These are phyloP conservation scores for Iris pallida DNA, from an alignment of 116 monocot genomes.

Conservation along the genomic window DNA sequence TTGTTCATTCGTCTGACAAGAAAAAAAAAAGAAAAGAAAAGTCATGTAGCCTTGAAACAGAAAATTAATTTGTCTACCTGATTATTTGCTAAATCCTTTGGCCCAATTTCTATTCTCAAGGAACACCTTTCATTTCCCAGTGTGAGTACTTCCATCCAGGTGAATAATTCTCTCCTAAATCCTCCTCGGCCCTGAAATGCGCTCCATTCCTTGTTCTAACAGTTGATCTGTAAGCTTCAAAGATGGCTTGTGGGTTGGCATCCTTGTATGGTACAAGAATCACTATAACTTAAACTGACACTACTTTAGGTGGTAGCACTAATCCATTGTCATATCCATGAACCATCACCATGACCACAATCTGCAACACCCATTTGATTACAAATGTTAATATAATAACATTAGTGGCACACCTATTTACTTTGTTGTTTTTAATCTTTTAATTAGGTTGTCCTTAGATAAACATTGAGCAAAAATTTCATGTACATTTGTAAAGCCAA, in stretches of 20 bases:
- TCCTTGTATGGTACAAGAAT: constrained; percentile 89
- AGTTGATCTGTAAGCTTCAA: constrained; percentile 27
- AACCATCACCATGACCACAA: constrained; percentile 92
- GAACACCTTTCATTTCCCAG: constrained; percentile 82
- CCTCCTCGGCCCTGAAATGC: constrained; percentile 25
- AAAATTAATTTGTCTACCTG: constrained; percentile 47
- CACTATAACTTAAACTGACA: constrained; percentile 59
- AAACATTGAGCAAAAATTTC: too few species aligned
- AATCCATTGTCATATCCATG: constrained; percentile 94
- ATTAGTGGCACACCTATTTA: too few species aligned
- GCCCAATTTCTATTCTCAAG: constrained; percentile 91
- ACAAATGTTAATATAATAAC: too few species aligned
- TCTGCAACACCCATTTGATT: constrained; percentile 30
- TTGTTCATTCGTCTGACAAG: too few species aligned
- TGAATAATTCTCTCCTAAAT: constrained; percentile 34
- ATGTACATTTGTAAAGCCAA: too few species aligned
- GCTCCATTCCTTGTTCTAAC: constrained; percentile 19
- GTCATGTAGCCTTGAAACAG: not conserved
- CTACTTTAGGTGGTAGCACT: constrained; percentile 80
- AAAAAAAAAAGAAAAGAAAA: too few species aligned
- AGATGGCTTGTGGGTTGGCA: constrained; percentile 60
- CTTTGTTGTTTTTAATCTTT: too few species aligned
- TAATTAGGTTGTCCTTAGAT: not conserved
- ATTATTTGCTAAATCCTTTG: constrained; percentile 77
- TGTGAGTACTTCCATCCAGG: constrained; percentile 48